These are phyloP conservation scores for Pichia nakasei DNA, from an alignment of 805 yeast genomes.

Conservation along the genomic window DNA sequence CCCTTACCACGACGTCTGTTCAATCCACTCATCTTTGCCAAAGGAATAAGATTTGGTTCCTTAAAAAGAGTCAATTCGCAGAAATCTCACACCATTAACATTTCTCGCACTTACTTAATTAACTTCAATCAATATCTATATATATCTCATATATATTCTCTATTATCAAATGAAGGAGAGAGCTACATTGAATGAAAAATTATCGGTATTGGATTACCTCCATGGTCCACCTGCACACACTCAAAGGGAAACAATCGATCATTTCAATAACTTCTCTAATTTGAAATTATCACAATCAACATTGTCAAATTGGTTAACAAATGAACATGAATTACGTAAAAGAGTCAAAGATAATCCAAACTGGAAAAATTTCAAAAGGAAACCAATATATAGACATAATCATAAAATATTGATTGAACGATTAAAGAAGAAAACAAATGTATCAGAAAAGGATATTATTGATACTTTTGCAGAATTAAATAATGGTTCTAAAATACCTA, in stretches of 20 bases:
- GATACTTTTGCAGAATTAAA: neutral
- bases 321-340: constrained; percentile 19
- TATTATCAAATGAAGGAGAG: neutral
- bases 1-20: neutral
- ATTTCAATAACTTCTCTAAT: constrained; percentile 15
- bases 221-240: constrained; percentile 23
- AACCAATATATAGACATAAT: constrained; percentile 28
- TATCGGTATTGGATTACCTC: constrained; percentile 26
- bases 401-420: constrained; percentile 19
- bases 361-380: constrained; percentile 21
- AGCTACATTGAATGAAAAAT: constrained; percentile 21
- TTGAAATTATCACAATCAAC: constrained; percentile 30
- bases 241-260: constrained; percentile 21
- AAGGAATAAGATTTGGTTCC: no score
- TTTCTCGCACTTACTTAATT: no score
- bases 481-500: neutral
- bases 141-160: no score
- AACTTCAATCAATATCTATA: no score
- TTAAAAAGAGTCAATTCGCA: no score
- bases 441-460: constrained; percentile 15
- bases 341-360: constrained; percentile 20
- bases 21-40: neutral
- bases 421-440: constrained; percentile 15
- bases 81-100: no score
- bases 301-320: constrained; percentile 26